These are phyloP conservation scores for Vigna nakashimae DNA, from an alignment of 306 rosid species.

Conservation along the genomic window DNA sequence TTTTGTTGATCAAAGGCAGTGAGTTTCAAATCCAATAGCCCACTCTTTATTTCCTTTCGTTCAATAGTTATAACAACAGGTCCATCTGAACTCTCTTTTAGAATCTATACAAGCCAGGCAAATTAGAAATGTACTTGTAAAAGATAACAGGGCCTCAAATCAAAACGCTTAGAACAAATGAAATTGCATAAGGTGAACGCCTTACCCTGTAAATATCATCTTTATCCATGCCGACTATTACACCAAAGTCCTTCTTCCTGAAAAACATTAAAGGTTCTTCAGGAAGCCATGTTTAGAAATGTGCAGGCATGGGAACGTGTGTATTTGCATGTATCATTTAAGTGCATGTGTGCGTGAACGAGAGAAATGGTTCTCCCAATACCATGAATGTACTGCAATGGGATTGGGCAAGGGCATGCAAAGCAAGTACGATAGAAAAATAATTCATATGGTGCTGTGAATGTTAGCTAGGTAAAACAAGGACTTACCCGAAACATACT, in stretches of 20 bases:
- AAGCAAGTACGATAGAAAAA: not conserved
- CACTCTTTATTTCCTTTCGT: constrained; percentile 65
- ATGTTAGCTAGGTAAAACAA: constrained; percentile 36
- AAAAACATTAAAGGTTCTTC: constrained; percentile 49
- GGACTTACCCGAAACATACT: constrained; percentile 89
- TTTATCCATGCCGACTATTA: constrained; percentile 80
- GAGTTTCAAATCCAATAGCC: constrained; percentile 70
- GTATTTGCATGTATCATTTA: not conserved
- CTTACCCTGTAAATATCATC: constrained; percentile 86
- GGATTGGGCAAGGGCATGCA: not conserved
- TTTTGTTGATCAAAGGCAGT: constrained; percentile 71
- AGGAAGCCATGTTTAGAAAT: not conserved
- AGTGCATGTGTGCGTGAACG: not conserved
- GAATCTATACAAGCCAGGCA: constrained; percentile 60
- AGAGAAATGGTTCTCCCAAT: not conserved
- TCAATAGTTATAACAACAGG: constrained; percentile 63
- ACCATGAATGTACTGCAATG: constrained; percentile 54
- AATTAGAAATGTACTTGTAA: constrained; percentile 17
- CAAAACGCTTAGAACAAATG: constrained; percentile 17
- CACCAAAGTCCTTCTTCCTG: constrained; percentile 92
- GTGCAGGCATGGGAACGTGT: not conserved
- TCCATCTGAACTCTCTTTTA: constrained; percentile 76
- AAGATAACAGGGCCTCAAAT: constrained; percentile 20
- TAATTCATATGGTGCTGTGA: constrained; percentile 7
- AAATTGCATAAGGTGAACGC: constrained; percentile 33